A percentile compares a stretch with the other conserved stretches of the same genome.
These are phyloP conservation scores for Saccharomyces hybrid DNA, from an alignment of 1,139 yeast species.

Conservation along the genomic window DNA sequence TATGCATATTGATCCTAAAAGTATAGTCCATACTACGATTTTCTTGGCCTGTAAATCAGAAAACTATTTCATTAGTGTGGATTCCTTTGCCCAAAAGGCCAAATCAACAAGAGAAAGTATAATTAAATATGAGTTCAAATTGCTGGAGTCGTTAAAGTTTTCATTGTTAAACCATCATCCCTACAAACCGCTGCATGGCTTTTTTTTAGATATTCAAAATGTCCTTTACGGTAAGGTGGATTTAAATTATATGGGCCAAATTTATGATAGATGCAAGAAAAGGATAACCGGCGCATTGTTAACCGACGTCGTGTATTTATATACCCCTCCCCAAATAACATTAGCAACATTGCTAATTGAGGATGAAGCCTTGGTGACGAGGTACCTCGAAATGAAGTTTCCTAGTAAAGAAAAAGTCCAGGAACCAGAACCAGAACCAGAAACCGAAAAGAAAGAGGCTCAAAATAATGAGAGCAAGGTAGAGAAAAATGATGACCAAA, in stretches of 20 bases:
- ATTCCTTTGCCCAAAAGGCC: constrained; percentile 65
- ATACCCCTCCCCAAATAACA: constrained; percentile 92
- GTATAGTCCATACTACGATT: constrained; percentile 73
- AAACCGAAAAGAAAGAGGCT: constrained; percentile 5
- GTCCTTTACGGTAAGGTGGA: constrained; percentile 39
- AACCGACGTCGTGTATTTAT: constrained; percentile 69
- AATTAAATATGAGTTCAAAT: constrained; percentile 66
- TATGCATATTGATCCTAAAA: constrained; percentile 82
- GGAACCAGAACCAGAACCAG: background rate
- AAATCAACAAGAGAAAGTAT: constrained; percentile 60
- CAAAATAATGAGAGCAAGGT: constrained; percentile 9
- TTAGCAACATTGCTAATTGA: constrained; percentile 69
- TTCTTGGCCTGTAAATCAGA: constrained; percentile 91
- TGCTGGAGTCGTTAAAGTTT: constrained; percentile 67
- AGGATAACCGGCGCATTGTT: constrained; percentile 58
- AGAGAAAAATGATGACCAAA: constrained; percentile 7
- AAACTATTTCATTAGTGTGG: constrained; percentile 79
- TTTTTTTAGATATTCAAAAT: constrained; percentile 79
- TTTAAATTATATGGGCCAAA: constrained; percentile 35
- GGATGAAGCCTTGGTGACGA: constrained; percentile 55
- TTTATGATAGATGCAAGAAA: constrained; percentile 62
- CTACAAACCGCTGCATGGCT: constrained; percentile 80
- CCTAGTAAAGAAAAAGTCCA: constrained; percentile 24
- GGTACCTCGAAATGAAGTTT: constrained; percentile 58
- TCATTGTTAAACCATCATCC: constrained; percentile 85